These are phyloP conservation scores for Artomyces pyxidatus DNA, from an alignment of 768 basidiomycete species.

Conservation along the genomic window DNA sequence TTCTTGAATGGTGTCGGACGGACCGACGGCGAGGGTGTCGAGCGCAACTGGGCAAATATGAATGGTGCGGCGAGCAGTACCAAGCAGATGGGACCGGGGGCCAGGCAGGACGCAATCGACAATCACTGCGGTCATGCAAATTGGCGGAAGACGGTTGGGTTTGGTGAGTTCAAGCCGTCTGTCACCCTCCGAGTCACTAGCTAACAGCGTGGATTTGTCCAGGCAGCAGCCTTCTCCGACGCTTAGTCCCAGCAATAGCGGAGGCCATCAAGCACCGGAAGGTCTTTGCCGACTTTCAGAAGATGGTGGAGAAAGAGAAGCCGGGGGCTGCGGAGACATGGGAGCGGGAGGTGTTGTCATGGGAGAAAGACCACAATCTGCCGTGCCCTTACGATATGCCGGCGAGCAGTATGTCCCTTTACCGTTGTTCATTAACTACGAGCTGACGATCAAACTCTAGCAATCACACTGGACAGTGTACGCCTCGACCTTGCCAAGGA, in stretches of 20 bases:
- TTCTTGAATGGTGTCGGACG: constrained; percentile 19
- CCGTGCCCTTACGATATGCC: constrained; percentile 1
- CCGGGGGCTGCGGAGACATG: neutral
- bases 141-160: constrained; percentile 22
- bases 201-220: too few relatives aligned
- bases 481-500: neutral
- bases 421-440: neutral
- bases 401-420: neutral
- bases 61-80: constrained; percentile 24
- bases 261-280: neutral
- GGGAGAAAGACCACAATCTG: neutral
- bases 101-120: constrained; percentile 19
- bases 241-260: neutral
- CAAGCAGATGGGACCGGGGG: constrained; percentile 29
- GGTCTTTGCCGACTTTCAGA: neutral
- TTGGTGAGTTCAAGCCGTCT: too few relatives aligned
- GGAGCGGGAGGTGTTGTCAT: constrained; percentile 1
- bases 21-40: constrained; percentile 29
- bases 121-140: constrained; percentile 21
- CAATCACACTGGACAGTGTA: neutral
- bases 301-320: neutral
- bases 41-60: constrained; percentile 24
- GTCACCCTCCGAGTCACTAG: too few relatives aligned
- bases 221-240: too few relatives aligned
- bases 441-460: neutral